Base-by-base conservation (phyloP, 306 rosid species). In the Mucuna pruriens region DNA sequence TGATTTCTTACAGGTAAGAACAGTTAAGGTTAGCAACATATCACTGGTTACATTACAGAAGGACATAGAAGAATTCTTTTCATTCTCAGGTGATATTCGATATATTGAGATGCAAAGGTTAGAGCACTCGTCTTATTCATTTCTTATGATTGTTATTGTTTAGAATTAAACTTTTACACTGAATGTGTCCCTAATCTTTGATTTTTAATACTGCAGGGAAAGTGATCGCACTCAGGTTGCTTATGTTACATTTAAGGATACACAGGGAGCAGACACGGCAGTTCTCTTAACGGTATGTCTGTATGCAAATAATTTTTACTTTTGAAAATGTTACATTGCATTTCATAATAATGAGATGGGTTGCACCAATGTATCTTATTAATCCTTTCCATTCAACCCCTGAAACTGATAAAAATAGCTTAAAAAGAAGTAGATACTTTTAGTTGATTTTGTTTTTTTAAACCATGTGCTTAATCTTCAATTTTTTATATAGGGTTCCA, bases 191-290 rank as follows among this genome's bases (percentile, higher is more conserved):
- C 31, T 68, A 57, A 82, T 23, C 33, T 80, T 75, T 64, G 46
- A 29, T 44, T 31, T 38, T 29, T 61, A 29, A 20, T 68, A 46
- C 73, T 64, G 62, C 77, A 92, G 99, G 77, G 97, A 91, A 84
- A 83, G 87, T 48, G 95, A 86, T 80, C 87, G 46, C 15, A 92
- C 95, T 64, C 97, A 89, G 75, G 75, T 88, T 66, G 93, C 98
- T 15, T 95, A 87, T 84, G 95, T 92, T 67, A 95, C 98, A 26
- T 95, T 87, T 75, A 85, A 89, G 90, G 91, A 95, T 80, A 82
- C 94, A 70, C 90, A 90, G 65, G 97, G 92, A 78, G 95, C 95
- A 34, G 92, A 91, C 7, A 92, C 92, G 57, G 98, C 97, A n/a
- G 66, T 91, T 62, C 94, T 91, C 29, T 78, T 95, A 48, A 89